Percentiles rank a stretch among this genome's conserved stretches.
These are phyloP conservation scores for Globisporangium iwayamae DNA, from an alignment of 352 stramenopile genomes.

Conservation along the genomic window DNA sequence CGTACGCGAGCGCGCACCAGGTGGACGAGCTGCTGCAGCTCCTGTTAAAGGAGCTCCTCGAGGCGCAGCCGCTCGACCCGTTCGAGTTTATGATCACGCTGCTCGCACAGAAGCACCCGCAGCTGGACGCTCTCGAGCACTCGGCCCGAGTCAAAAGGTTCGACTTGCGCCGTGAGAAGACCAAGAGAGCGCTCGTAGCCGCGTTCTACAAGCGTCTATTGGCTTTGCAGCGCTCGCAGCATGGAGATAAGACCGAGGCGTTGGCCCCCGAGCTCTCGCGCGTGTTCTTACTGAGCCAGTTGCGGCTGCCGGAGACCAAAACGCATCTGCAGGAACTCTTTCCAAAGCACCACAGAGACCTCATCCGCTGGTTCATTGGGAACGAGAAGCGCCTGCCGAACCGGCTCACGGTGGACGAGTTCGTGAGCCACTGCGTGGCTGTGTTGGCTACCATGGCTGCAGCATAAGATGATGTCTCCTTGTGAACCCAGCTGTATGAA, in stretches of 20 bases:
- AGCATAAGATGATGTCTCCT: slow-evolving; percentile 11
- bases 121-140: slow-evolving; percentile 52
- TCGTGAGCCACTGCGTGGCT: slow-evolving; percentile 32
- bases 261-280: slow-evolving; percentile 29
- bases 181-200: slow-evolving; percentile 48
- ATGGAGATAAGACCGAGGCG: slow-evolving; percentile 28
- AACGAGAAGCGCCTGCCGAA: slow-evolving; percentile 34
- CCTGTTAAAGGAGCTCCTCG: slow-evolving; percentile 50
- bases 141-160: slow-evolving; percentile 39
- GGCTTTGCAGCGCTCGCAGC: slow-evolving; percentile 46
- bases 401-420: slow-evolving; percentile 29
- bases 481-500: not conserved
- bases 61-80: slow-evolving; percentile 62
- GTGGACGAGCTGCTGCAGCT: slow-evolving; percentile 63
- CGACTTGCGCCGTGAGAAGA: slow-evolving; percentile 60
- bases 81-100: slow-evolving; percentile 64
- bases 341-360: slow-evolving; percentile 53
- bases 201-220: slow-evolving; percentile 54
- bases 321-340: slow-evolving; percentile 43
- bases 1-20: slow-evolving; percentile 55
- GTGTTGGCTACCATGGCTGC: slow-evolving; percentile 35
- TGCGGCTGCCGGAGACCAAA: slow-evolving; percentile 48
- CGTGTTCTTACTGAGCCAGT: slow-evolving; percentile 41
- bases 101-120: slow-evolving; percentile 36
- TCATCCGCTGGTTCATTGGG: slow-evolving; percentile 38